phyloP scores from a whole-genome alignment of 257 asterid genomes.

The Echites panduratus region DNA sequence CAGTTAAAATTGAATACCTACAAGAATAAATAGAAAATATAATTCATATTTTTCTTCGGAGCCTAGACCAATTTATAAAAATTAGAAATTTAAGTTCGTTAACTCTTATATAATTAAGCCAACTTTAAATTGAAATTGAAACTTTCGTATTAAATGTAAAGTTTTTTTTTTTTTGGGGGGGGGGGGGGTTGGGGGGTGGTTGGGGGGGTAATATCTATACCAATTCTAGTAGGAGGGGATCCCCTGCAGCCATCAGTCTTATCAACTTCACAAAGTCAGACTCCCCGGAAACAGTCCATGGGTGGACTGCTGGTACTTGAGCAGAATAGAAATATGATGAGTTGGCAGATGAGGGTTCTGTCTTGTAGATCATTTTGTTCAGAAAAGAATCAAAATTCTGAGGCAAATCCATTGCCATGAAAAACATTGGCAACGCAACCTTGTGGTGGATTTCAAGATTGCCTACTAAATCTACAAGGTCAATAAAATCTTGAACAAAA shows the following conservation, averaged over 20 bases:
- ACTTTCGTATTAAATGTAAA: too few relatives aligned
- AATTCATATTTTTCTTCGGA: too few relatives aligned
- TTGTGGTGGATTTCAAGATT: slow-evolving; percentile 73
- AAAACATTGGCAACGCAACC: slow-evolving; percentile 83
- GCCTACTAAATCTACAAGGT: slow-evolving; percentile 67
- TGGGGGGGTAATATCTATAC: slow-evolving; percentile 30
- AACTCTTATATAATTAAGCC: too few relatives aligned
- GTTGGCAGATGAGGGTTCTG: slow-evolving; percentile 44
- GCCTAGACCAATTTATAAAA: too few relatives aligned
- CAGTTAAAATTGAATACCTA: too few relatives aligned
- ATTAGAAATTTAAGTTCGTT: too few relatives aligned
- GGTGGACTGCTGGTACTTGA: slow-evolving; percentile 72
- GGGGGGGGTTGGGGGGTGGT: too few relatives aligned
- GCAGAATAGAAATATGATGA: slow-evolving; percentile 59
- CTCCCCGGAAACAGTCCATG: slow-evolving; percentile 74
- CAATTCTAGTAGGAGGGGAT: slow-evolving; percentile 82
- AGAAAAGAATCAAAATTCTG: slow-evolving; percentile 64
- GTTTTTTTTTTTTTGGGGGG: too few relatives aligned
- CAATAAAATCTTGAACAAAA: slow-evolving; percentile 60
- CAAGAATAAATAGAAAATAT: too few relatives aligned
- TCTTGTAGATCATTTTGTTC: slow-evolving; percentile 61
- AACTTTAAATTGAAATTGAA: too few relatives aligned
- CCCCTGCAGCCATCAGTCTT: slow-evolving; percentile 86
- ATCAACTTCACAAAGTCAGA: slow-evolving; percentile 74
- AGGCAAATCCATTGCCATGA: slow-evolving; percentile 73